Percentiles rank a stretch among this genome's conserved stretches.
Evolutionary conservation across 768 basidiomycete species (phyloP).

Genomic region (Cystobasidium onofrii): DNA sequence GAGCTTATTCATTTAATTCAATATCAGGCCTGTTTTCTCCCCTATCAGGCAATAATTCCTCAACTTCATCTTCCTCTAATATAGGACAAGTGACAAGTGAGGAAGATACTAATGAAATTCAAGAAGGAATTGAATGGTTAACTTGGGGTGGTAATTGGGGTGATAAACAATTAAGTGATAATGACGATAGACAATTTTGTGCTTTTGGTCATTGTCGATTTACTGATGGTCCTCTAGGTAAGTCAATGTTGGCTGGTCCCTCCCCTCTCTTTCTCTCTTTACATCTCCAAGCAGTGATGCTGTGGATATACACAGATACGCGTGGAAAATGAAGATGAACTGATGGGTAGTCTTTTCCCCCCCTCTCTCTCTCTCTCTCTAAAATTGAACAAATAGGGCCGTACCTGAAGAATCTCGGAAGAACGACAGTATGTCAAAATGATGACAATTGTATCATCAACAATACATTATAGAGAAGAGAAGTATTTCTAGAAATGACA

Average conservation of each 20-base stretch:
- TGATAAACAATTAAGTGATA: not conserved
- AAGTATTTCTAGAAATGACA: too few relatives aligned
- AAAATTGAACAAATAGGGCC: not conserved
- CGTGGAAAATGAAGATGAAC: too few relatives aligned
- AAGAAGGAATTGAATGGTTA: conserved; percentile 1
- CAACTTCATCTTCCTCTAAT: not conserved
- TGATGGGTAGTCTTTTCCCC: not conserved
- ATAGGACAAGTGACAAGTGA: not conserved
- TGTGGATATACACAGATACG: too few relatives aligned
- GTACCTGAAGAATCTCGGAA: conserved; percentile 19
- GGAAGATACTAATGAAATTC: not conserved
- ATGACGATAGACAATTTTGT: conserved; percentile 20
- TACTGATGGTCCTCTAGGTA: conserved; percentile 8
- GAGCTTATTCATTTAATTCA: conserved; percentile 3
- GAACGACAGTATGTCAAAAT: conserved; percentile 9
- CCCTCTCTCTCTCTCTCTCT: not conserved
- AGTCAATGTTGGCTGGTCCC: not conserved
- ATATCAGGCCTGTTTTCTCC: not conserved
- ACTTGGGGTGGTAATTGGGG: conserved; percentile 16
- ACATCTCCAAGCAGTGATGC: too few relatives aligned
- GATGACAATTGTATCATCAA: conserved; percentile 2
- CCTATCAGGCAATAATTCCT: too few relatives aligned
- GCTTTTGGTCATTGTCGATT: conserved; percentile 25
- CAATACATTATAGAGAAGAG: not conserved
- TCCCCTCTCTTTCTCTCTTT: not conserved